Evolutionary conservation across 257 asterid species (phyloP).

Genomic region (Anisodus tanguticus): DNA sequence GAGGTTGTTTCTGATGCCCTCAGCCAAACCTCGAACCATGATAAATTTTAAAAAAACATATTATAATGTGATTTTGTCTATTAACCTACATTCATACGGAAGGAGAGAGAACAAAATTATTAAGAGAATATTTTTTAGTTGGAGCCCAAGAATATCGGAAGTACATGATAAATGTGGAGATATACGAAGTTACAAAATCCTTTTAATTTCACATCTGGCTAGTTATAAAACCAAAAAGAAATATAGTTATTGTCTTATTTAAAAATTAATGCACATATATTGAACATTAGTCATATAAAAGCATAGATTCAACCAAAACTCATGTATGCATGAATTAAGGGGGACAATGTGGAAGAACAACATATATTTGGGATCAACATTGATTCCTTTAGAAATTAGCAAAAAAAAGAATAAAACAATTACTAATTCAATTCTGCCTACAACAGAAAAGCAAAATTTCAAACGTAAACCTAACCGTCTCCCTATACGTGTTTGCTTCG

Average conservation of each 20-base stretch:
- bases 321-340: conserved; percentile 14
- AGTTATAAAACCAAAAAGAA: too few relatives aligned
- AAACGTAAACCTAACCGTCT: not conserved
- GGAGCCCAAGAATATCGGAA: too few relatives aligned
- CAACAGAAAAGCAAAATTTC: not conserved
- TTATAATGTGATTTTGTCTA: too few relatives aligned
- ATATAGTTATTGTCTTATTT: not conserved
- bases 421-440: not conserved
- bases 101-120: too few relatives aligned
- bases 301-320: conserved; percentile 11
- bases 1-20: too few relatives aligned
- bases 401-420: not conserved
- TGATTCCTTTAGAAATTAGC: not conserved
- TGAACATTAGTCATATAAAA: not conserved
- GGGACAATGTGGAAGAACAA: not conserved
- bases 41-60: too few relatives aligned
- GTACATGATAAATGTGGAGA: too few relatives aligned
- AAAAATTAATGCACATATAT: not conserved
- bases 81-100: too few relatives aligned
- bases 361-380: not conserved
- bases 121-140: too few relatives aligned
- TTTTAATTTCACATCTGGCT: too few relatives aligned
- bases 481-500: not conserved
- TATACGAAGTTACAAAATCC: too few relatives aligned
- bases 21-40: too few relatives aligned